Evolutionary conservation across 2,329 filamentous ascomycete genomes (phyloP).

Genomic region (Venturia oleaginea): DNA sequence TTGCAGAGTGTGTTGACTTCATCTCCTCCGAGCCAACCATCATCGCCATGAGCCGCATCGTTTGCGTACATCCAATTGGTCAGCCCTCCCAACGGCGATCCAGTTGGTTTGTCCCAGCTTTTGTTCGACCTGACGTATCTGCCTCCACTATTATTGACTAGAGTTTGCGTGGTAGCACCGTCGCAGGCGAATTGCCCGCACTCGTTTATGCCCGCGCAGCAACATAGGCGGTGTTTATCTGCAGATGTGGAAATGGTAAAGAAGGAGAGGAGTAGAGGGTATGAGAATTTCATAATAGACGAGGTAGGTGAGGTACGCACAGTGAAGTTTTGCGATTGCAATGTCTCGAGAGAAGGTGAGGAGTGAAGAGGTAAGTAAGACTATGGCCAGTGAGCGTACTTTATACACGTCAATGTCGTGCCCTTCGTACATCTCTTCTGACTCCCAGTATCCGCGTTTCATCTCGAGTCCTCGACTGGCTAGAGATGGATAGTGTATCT

Average conservation of each 20-base stretch:
- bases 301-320: background rate
- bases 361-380: background rate
- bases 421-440: no score
- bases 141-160: background rate
- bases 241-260: background rate
- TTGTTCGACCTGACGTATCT: background rate
- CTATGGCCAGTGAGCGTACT: background rate
- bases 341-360: background rate
- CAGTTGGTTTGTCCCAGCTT: background rate
- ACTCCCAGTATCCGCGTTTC: no score
- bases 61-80: background rate
- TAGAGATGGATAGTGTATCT: no score
- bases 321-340: background rate
- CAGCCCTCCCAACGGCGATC: background rate
- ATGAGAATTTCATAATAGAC: background rate
- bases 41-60: background rate
- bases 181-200: background rate
- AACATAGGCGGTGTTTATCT: background rate
- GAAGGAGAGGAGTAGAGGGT: background rate
- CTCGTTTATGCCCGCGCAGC: background rate
- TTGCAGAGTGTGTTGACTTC: background rate
- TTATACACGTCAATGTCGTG: background rate
- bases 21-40: background rate
- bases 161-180: background rate
- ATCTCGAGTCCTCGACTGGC: no score